Percentiles rank a stretch among this genome's conserved stretches.
phyloP scores from a whole-genome alignment of 2,329 filamentous ascomycete genomes.

The Sporothrix schenckii region DNA sequence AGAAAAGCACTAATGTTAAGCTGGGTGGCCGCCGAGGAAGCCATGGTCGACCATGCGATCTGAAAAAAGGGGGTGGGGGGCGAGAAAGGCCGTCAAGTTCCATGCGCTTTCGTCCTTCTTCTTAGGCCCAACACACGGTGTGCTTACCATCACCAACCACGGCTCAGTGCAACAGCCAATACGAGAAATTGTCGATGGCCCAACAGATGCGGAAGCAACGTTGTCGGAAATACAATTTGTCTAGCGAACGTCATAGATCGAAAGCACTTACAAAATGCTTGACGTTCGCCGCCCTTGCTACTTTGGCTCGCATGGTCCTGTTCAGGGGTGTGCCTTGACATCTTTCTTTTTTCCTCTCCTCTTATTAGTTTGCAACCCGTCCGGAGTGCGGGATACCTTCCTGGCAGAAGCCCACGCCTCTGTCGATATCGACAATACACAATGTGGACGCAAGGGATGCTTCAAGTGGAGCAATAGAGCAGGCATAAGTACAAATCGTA shows the following conservation, averaged over 20 bases:
- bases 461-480: not conserved
- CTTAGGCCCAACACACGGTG: too few species aligned
- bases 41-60: too few species aligned
- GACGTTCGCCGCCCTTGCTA: conserved; percentile 3
- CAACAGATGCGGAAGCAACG: not conserved
- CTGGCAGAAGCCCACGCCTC: too few species aligned
- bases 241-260: conserved; percentile 22
- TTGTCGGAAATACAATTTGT: not conserved
- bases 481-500: too few species aligned
- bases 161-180: not conserved
- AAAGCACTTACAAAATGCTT: conserved; percentile 8
- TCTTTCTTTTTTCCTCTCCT: not conserved
- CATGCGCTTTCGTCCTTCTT: too few species aligned
- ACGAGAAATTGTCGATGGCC: not conserved
- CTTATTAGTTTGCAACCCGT: too few species aligned
- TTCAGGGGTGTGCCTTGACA: conserved; percentile 10
- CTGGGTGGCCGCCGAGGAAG: too few species aligned
- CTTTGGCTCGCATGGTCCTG: not conserved
- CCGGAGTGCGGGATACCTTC: too few species aligned
- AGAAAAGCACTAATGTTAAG: not conserved
- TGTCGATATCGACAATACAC: too few species aligned
- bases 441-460: conserved; percentile 19
- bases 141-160: not conserved
- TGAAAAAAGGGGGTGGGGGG: too few species aligned
- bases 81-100: too few species aligned